phyloP scores from a whole-genome alignment of 352 stramenopile genomes.

The Paralagenidium karlingii region DNA sequence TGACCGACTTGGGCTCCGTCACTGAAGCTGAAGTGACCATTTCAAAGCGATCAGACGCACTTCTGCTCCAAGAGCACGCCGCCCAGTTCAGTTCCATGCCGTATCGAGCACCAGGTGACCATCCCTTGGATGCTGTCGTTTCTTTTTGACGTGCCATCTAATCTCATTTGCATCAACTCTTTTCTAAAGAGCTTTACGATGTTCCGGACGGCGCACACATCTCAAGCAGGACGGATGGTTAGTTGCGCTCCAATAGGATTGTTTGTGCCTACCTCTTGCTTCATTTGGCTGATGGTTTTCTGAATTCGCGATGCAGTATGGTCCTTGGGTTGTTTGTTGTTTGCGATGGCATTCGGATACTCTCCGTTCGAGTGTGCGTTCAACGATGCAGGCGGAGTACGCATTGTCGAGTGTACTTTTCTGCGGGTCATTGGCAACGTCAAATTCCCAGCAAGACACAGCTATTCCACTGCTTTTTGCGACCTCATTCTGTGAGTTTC shows the following conservation, averaged over 20 bases:
- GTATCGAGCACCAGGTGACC: slow-evolving; percentile 67
- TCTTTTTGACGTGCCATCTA: not conserved
- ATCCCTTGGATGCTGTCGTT: not conserved
- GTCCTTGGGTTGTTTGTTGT: slow-evolving; percentile 83
- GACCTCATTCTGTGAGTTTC: slow-evolving; percentile 56
- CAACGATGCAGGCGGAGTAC: slow-evolving; percentile 42
- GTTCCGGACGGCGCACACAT: slow-evolving; percentile 57
- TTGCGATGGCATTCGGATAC: slow-evolving; percentile 82
- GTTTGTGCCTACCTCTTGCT: not conserved
- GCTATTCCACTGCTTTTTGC: slow-evolving; percentile 39
- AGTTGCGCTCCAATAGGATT: not conserved
- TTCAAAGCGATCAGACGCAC: slow-evolving; percentile 52
- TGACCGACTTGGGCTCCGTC: slow-evolving; percentile 85
- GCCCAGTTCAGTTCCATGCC: slow-evolving; percentile 77
- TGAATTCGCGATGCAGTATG: slow-evolving; percentile 53
- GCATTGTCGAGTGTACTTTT: slow-evolving; percentile 77
- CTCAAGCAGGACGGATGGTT: slow-evolving; percentile 61
- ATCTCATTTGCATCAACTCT: not conserved
- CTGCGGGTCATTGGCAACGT: slow-evolving; percentile 74
- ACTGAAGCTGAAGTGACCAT: slow-evolving; percentile 48
- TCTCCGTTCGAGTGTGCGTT: slow-evolving; percentile 85
- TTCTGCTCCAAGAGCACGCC: slow-evolving; percentile 77
- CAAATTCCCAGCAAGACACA: slow-evolving; percentile 49
- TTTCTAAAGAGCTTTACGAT: slow-evolving; percentile 68
- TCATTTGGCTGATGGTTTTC: not conserved